A percentile compares a stretch with the other conserved stretches of the same genome.
phyloP scores from a whole-genome alignment of 75 land plant species.

The Sequoia sempervirens region DNA sequence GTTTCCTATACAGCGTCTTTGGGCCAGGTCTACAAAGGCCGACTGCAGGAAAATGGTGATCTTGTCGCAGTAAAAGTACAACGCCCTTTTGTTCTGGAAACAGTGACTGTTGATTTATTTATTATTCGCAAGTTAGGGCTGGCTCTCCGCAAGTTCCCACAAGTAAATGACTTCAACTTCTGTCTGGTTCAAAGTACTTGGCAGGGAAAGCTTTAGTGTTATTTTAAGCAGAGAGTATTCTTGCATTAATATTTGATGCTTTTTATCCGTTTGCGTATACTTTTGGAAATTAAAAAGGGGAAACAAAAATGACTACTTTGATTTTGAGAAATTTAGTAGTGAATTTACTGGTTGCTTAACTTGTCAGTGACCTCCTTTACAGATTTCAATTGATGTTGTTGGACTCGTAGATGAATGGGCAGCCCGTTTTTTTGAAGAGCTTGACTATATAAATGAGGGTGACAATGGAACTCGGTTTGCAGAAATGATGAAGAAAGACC shows the following conservation, averaged over 20 bases:
- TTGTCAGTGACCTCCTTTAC: slow-evolving; percentile 13
- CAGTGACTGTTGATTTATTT: slow-evolving; percentile 92
- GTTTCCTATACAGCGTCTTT: slow-evolving; percentile 74
- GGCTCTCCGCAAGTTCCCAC: slow-evolving; percentile 82
- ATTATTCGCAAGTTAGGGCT: slow-evolving; percentile 88
- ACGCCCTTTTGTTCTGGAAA: slow-evolving; percentile 97
- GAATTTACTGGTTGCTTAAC: neutral
- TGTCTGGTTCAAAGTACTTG: neutral
- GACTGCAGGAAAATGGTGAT: slow-evolving; percentile 89
- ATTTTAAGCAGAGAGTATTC: neutral
- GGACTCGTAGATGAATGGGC: slow-evolving; percentile 99
- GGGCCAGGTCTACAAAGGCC: slow-evolving; percentile 98
- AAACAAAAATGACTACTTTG: neutral
- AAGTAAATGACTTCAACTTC: slow-evolving; percentile 44
- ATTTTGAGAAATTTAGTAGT: neutral
- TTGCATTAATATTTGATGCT: neutral
- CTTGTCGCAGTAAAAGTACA: slow-evolving; percentile 98
- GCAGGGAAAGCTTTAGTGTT: neutral
- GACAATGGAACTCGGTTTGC: slow-evolving; percentile 91
- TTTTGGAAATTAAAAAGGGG: neutral
- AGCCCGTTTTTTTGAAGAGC: slow-evolving; percentile 96
- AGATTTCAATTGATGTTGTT: slow-evolving; percentile 97
- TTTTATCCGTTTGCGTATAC: neutral
- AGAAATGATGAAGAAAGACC: slow-evolving; percentile 90
- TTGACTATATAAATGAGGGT: slow-evolving; percentile 98